phyloP scores from a whole-genome alignment of 176 grass and related monocot genomes.

The Bromus sterilis region DNA sequence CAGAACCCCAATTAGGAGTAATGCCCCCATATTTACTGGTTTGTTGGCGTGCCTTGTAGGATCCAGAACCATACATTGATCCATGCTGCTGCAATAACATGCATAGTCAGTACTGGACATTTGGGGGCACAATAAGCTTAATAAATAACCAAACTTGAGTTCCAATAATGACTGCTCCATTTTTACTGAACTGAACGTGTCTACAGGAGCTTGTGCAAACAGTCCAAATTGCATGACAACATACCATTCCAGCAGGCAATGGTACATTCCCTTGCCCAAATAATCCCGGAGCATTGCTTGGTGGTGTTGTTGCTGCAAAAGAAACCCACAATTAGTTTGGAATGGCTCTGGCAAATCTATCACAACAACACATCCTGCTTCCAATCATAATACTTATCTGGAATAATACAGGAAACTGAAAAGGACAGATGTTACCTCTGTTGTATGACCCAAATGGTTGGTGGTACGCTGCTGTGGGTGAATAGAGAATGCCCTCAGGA shows the following conservation, averaged over 20 bases:
- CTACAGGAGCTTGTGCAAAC: not conserved
- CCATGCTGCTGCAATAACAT: constrained; percentile 49
- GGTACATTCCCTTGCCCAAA: constrained; percentile 58
- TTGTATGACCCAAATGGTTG: constrained; percentile 55
- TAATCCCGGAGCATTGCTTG: constrained; percentile 35
- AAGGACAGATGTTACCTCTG: constrained; percentile 34
- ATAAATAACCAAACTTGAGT: not conserved
- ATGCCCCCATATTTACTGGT: constrained; percentile 34
- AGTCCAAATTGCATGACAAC: not conserved
- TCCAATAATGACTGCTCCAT: not conserved
- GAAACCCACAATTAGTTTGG: constrained; percentile 16
- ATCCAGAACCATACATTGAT: constrained; percentile 38
- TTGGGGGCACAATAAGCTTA: not conserved
- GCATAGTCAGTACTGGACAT: constrained; percentile 20
- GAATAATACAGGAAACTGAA: not conserved
- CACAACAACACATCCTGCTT: not conserved
- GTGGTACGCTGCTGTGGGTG: constrained; percentile 63
- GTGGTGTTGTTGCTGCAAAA: constrained; percentile 43
- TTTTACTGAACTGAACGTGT: not conserved
- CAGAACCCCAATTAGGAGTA: constrained; percentile 37
- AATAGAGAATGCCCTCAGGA: constrained; percentile 55
- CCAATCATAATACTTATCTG: constrained; percentile 3
- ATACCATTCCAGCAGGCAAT: constrained; percentile 62
- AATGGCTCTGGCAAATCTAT: constrained; percentile 24
- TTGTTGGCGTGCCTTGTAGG: constrained; percentile 45